These are phyloP conservation scores for Paecilomyces fulvus DNA, from an alignment of 2,329 filamentous ascomycete genomes.

Conservation along the genomic window DNA sequence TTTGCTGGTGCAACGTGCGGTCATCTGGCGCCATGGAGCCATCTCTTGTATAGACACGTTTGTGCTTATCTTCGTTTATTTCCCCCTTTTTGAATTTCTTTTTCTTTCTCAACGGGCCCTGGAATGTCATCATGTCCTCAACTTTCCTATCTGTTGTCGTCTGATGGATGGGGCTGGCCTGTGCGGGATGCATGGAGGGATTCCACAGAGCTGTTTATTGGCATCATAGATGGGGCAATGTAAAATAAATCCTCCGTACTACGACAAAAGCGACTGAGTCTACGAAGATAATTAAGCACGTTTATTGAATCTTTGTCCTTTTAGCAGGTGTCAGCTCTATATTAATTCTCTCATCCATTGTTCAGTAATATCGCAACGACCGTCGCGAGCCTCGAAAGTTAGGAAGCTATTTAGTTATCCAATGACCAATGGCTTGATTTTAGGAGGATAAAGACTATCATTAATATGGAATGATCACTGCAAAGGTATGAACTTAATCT, in stretches of 20 bases:
- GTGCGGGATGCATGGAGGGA: conserved; percentile 19
- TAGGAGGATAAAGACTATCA: too few species aligned
- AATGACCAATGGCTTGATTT: too few species aligned
- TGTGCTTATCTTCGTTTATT: conserved; percentile 10
- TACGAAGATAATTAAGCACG: background rate
- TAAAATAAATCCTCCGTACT: conserved; percentile 20
- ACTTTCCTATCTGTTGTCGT: conserved; percentile 7
- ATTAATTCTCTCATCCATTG: background rate
- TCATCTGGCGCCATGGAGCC: conserved; percentile 31
- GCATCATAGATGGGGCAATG: conserved; percentile 33
- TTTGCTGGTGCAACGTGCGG: conserved; percentile 25
- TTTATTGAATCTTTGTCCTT: background rate
- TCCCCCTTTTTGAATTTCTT: conserved; percentile 13
- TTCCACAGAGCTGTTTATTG: conserved; percentile 21
- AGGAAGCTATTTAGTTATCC: too few species aligned
- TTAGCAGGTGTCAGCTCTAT: too few species aligned
- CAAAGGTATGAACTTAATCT: too few species aligned
- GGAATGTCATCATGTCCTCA: background rate
- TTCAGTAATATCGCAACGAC: background rate
- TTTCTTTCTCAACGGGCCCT: background rate
- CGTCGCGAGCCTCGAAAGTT: too few species aligned
- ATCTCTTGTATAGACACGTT: conserved; percentile 31
- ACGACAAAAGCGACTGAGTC: background rate
- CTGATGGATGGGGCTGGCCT: conserved; percentile 14
- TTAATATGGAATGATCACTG: too few species aligned